Evolutionary conservation across 169 alveolate genomes (phyloP), one percentile per base, ranked within the genome.

Genomic region (Besnoitia besnoiti): DNA sequence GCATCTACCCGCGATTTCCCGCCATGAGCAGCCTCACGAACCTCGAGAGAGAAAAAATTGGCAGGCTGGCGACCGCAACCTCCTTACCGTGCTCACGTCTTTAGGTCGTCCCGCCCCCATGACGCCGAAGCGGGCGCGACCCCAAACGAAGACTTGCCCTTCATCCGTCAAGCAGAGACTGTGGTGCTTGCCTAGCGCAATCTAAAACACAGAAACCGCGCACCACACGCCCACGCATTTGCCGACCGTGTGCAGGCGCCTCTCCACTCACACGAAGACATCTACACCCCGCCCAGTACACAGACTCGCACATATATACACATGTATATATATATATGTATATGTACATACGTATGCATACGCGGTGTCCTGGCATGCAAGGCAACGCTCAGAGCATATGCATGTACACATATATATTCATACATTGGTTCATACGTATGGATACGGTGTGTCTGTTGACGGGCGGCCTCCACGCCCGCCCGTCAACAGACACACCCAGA

Each of bases 41-140:
- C n/a, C n/a, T n/a, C n/a, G n/a, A n/a, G n/a, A n/a, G n/a, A n/a
- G n/a, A n/a, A n/a, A n/a, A n/a, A n/a, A n/a, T n/a, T n/a, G n/a
- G n/a, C n/a, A n/a, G n/a, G n/a, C n/a, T n/a, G n/a, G n/a, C n/a
- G n/a, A n/a, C n/a, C n/a, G n/a, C n/a, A n/a, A n/a, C 1, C 67
- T 55, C 80, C 80, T 67, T 5, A 35, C 46, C 10, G 19, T 67
- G n/a, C 10, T 33, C 80, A 42, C 24, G 3, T 30, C 21, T 5
- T 35, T 33, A 37, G 47, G 80, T 10, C 10, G 46, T 7, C 80
- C 80, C 24, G 21, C 21, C 39, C 80, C 80, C 80, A 67, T 10
- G 46, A 35, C 39, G 24, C 80, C 80, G 80, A 33, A 67, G 80
- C 80, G 80, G 80, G 42, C 80, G 19, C 80, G 40, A 0, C 80